These are phyloP conservation scores for Xylariaceae sp. DNA, from an alignment of 2,329 filamentous ascomycete genomes.

Conservation along the genomic window DNA sequence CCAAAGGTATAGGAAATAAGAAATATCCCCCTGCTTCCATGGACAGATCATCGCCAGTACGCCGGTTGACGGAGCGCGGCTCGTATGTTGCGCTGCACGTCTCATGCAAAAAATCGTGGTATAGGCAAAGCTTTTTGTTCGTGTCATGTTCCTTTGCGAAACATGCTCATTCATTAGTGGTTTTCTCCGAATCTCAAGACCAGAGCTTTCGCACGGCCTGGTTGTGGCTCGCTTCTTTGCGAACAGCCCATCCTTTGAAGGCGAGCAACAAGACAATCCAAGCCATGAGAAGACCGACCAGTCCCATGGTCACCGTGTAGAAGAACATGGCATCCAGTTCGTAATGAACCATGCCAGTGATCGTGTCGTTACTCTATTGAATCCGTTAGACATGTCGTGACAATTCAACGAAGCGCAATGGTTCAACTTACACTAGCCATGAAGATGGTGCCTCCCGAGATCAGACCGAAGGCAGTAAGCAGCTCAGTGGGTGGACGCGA, in stretches of 20 bases:
- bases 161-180: neutral
- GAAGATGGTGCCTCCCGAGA: conserved; percentile 83
- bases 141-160: neutral
- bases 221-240: conserved; percentile 36
- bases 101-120: conserved; percentile 10
- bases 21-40: neutral
- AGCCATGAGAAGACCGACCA: conserved; percentile 78
- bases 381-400: conserved; percentile 8
- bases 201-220: conserved; percentile 17
- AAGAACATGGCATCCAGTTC: conserved; percentile 85
- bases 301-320: conserved; percentile 81
- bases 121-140: neutral
- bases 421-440: conserved; percentile 71
- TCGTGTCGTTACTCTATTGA: conserved; percentile 65
- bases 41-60: conserved; percentile 15
- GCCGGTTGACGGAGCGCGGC: conserved; percentile 14
- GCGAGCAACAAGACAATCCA: conserved; percentile 74
- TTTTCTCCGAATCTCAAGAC: conserved; percentile 16
- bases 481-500: conserved; percentile 86
- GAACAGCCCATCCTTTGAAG: conserved; percentile 79
- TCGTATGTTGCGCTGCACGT: conserved; percentile 13
- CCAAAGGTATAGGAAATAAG: neutral
- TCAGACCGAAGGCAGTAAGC: conserved; percentile 79
- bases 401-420: neutral
- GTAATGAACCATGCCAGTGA: conserved; percentile 70